Percentiles rank a stretch among this genome's conserved stretches.
These are phyloP conservation scores for Paraphaeosphaeria minitans DNA, from an alignment of 2,329 filamentous ascomycete genomes.

Conservation along the genomic window DNA sequence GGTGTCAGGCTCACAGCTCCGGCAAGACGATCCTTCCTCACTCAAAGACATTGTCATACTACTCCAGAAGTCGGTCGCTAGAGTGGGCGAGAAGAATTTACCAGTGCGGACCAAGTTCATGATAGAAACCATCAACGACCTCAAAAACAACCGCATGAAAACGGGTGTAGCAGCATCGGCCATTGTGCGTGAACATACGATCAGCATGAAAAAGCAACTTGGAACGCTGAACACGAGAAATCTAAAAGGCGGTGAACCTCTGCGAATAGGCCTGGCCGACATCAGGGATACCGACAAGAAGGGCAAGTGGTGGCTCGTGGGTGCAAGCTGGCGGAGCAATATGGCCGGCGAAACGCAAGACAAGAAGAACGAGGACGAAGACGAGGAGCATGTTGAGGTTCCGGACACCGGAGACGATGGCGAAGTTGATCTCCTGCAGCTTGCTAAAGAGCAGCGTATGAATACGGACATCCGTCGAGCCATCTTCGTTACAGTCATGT, in stretches of 20 bases:
- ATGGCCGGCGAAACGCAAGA: conserved; percentile 41
- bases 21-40: conserved; percentile 85
- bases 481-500: conserved; percentile 93
- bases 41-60: conserved; percentile 86
- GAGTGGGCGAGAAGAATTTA: conserved; percentile 70
- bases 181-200: conserved; percentile 79
- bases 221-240: conserved; percentile 73
- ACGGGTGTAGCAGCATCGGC: conserved; percentile 71
- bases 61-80: conserved; percentile 73
- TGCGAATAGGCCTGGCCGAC: conserved; percentile 81
- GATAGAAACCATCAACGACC: conserved; percentile 92
- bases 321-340: conserved; percentile 77
- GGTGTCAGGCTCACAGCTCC: conserved; percentile 76
- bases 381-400: conserved; percentile 12
- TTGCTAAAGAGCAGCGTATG: conserved; percentile 83
- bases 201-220: conserved; percentile 85
- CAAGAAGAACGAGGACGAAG: conserved; percentile 42
- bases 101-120: conserved; percentile 94
- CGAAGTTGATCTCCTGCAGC: conserved; percentile 68
- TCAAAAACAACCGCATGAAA: conserved; percentile 93
- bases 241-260: conserved; percentile 76
- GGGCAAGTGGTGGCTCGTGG: conserved; percentile 98
- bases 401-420: conserved; percentile 32
- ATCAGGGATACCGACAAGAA: conserved; percentile 82
- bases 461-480: conserved; percentile 84